Percentiles rank a stretch among this genome's conserved stretches.
Evolutionary conservation across 2,329 filamentous ascomycete genomes (phyloP).

Genomic region (Xylaria sp.): DNA sequence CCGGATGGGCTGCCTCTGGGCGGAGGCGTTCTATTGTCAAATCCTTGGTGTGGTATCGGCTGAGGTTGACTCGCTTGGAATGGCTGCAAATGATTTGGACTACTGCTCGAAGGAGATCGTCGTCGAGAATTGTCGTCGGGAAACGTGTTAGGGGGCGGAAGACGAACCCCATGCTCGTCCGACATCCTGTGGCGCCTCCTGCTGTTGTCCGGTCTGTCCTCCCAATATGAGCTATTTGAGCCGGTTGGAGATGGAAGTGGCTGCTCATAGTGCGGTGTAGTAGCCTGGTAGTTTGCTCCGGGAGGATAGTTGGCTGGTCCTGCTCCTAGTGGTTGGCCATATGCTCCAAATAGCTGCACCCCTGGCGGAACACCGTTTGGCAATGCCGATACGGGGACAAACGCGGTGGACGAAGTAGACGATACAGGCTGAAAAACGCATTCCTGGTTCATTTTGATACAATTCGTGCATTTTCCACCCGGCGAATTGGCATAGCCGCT

Average conservation of each 20-base stretch:
- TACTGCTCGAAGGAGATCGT: slow-evolving; percentile 64
- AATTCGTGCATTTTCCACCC: slow-evolving; percentile 70
- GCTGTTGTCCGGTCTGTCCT: slow-evolving; percentile 50
- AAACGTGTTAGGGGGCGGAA: slow-evolving; percentile 58
- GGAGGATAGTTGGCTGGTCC: slow-evolving; percentile 44
- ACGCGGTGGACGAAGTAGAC: slow-evolving; percentile 65
- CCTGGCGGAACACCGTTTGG: slow-evolving; percentile 68
- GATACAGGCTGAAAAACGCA: slow-evolving; percentile 71
- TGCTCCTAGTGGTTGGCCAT: slow-evolving; percentile 64
- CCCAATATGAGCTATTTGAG: slow-evolving; percentile 52
- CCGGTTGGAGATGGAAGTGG: slow-evolving; percentile 53
- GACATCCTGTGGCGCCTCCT: slow-evolving; percentile 54
- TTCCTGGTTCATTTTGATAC: slow-evolving; percentile 70
- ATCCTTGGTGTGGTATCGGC: slow-evolving; percentile 45
- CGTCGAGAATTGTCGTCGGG: slow-evolving; percentile 62
- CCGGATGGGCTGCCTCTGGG: slow-evolving; percentile 56
- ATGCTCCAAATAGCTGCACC: slow-evolving; percentile 67
- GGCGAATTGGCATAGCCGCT: slow-evolving; percentile 69
- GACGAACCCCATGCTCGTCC: slow-evolving; percentile 54
- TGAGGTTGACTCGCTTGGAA: slow-evolving; percentile 51
- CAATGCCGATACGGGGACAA: slow-evolving; percentile 68
- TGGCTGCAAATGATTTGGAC: slow-evolving; percentile 57
- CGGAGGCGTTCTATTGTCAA: slow-evolving; percentile 53
- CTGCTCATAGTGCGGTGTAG: slow-evolving; percentile 46
- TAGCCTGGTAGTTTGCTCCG: slow-evolving; percentile 36